Conservation (phyloP, 345 rosid genomes). For the Theobroma cacao region DNA sequence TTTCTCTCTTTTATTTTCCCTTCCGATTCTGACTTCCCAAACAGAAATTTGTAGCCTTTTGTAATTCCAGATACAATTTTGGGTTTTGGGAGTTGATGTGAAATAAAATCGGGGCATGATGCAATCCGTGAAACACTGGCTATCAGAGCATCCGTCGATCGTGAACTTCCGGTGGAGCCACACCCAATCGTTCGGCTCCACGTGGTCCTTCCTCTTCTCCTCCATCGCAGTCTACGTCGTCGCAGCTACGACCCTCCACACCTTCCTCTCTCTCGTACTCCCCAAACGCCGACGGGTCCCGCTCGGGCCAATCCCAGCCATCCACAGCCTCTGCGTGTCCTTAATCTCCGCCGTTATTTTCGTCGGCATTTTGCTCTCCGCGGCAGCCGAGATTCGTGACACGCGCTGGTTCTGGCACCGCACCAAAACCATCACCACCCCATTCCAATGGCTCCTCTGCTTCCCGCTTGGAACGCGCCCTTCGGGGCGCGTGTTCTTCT, state of each 20-base stretch:
- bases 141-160: slow-evolving; percentile 75
- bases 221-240: slow-evolving; percentile 53
- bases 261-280: slow-evolving; percentile 36
- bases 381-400: slow-evolving; percentile 77
- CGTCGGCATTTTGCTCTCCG: slow-evolving; percentile 70
- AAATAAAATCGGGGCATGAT: neutral
- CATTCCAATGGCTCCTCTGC: slow-evolving; percentile 92
- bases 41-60: too few relatives aligned
- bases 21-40: neutral
- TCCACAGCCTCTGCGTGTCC: slow-evolving; percentile 65
- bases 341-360: slow-evolving; percentile 63
- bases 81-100: neutral
- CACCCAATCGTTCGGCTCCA: slow-evolving; percentile 77
- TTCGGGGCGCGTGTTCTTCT: slow-evolving; percentile 95
- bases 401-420: slow-evolving; percentile 89
- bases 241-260: slow-evolving; percentile 52
- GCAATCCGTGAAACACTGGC: slow-evolving; percentile 35
- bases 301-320: slow-evolving; percentile 79
- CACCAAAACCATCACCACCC: slow-evolving; percentile 36
- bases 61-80: too few relatives aligned
- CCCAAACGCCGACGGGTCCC: slow-evolving; percentile 40
- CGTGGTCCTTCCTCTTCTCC: slow-evolving; percentile 75
- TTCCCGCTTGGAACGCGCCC: slow-evolving; percentile 97
- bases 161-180: slow-evolving; percentile 89
- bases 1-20: neutral